Percentiles rank a stretch among this genome's conserved stretches.
Evolutionary conservation across 768 basidiomycete species (phyloP).

Genomic region (Clitopilus passeckerianus): DNA sequence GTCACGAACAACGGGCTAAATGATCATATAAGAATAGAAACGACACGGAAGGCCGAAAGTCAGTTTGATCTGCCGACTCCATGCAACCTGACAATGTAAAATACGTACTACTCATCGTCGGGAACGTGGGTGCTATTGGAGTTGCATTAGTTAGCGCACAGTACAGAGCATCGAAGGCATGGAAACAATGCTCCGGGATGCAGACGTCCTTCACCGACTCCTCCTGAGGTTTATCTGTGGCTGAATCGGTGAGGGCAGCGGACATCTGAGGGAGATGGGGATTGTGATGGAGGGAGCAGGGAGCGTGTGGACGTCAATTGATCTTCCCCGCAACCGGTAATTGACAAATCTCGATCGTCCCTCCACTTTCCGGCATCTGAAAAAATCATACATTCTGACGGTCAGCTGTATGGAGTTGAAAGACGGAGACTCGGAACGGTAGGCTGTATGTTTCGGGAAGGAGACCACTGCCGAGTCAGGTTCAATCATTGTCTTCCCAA

Average conservation of each 20-base stretch:
- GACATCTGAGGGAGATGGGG: conserved; percentile 39
- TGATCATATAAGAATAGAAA: not conserved
- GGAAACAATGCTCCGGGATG: conserved; percentile 70
- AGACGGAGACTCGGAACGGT: not conserved
- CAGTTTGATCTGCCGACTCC: not conserved
- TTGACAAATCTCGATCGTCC: not conserved
- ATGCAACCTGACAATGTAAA: not conserved
- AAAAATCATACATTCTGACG: not conserved
- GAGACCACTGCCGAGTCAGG: conserved; percentile 1
- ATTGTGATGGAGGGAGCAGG: conserved; percentile 10
- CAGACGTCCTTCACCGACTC: conserved; percentile 46
- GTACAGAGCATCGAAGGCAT: conserved; percentile 79
- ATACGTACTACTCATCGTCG: conserved; percentile 78
- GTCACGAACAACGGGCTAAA: conserved; percentile 91
- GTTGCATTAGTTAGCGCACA: conserved; percentile 60
- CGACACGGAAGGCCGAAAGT: conserved; percentile 3
- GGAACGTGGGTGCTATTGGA: conserved; percentile 60
- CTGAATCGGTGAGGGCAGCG: conserved; percentile 45
- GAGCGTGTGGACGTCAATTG: not conserved
- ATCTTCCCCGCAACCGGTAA: not conserved
- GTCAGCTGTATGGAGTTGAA: not conserved
- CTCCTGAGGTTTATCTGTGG: conserved; percentile 30
- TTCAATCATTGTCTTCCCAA: not conserved
- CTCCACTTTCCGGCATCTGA: not conserved
- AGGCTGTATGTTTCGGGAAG: not conserved